Base-by-base conservation (phyloP, 106 monocot genomes). In the Dendrobium nobile region DNA sequence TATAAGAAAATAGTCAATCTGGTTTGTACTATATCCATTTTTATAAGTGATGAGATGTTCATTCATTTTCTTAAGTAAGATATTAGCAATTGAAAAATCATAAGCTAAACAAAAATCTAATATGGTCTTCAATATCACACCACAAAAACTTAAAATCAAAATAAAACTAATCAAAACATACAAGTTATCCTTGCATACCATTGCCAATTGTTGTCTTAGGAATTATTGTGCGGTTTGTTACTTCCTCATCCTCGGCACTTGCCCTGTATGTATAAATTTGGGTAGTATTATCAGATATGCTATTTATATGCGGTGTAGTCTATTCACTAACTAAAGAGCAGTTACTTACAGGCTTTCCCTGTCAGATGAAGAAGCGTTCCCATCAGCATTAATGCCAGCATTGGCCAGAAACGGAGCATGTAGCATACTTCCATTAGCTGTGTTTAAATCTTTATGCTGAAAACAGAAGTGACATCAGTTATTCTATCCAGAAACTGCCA, bases 161-260 rank as follows among this genome's bases (percentile, higher is more conserved):
- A 74, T 8, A 74, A 19, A 51, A 51, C 10, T 13, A 51, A 51
- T 2, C 2, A 31, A 31, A 70, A 13, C 10, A 37, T 70, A 37
- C 43, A 48, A 26, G 19, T 47, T 9, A 47, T 76, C 48, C 45
- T 24, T 48, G 11, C 7, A 20, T 48, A 99, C 98, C 98, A 79
- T 93, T 95, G 83, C 98, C 98, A 56, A 99, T 87, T 37, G 95
- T 99, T 78, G 86, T 91, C 84, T 90, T 91, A 7, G 91, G 84
- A 6, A 84, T 7, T 70, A 99, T 81, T 44, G 85, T 75, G 9
- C 80, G 87, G 64, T 80, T 81, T 80, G 67, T 82, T 76, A 84
- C 92, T 88, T 92, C 92, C 54, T 92, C 98, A 78, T 89, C 95
- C 78, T 89, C 92, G 54, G 82, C 90, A 68, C 92, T 91, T 80